Evolutionary conservation across 495 filamentous ascomycete species (phyloP), one percentile per base, ranked within the genome.

Genomic region (Talaromyces wortmannii): DNA sequence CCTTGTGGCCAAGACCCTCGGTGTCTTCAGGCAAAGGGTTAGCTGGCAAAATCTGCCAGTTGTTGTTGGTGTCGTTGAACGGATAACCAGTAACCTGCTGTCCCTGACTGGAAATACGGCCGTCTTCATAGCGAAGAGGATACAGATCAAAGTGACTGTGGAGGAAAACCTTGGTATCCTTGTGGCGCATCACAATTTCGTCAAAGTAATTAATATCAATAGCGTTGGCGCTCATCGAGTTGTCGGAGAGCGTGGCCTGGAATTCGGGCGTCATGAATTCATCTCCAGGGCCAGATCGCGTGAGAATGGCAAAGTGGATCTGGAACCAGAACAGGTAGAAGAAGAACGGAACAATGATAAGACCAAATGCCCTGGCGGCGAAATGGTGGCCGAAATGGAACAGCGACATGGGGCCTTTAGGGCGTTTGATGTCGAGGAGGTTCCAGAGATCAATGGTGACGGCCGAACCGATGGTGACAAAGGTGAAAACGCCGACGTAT

Each of bases 281-380:
- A 63, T 98, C 95, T 43, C 94, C 94, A 45, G 94, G 94, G 31
- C 94, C 94, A 36, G 92, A 97, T 49, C 86, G 81, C 43, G 76
- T 87, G 52, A 98, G 78, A 62, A 98, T 89, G 23, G 90, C 79
- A 67, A 98, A 97, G 72, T 98, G 94, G 31, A 97, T 91, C 77
- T 97, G 94, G 84, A 98, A 98, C 95, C 95, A 98, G 78, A 98
- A 98, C 31, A 98, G 81, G 68, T 97, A 98, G 71, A 97, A 94
- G 61, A 97, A 79, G 81, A 97, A 96, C 36, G 94, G 94, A 49
- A 97, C 80, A 45, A 95, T 62, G 60, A 97, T 89, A 40, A 98
- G 77, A 7, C 85, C 91, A 60, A 94, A 76, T 13, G 82, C 79
- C 31, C 94, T 89, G 61, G 94, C 94, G 7, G 74, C 81, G 64